Conservation (phyloP, 768 basidiomycete species). For the Psilocybe subaeruginosa region DNA sequence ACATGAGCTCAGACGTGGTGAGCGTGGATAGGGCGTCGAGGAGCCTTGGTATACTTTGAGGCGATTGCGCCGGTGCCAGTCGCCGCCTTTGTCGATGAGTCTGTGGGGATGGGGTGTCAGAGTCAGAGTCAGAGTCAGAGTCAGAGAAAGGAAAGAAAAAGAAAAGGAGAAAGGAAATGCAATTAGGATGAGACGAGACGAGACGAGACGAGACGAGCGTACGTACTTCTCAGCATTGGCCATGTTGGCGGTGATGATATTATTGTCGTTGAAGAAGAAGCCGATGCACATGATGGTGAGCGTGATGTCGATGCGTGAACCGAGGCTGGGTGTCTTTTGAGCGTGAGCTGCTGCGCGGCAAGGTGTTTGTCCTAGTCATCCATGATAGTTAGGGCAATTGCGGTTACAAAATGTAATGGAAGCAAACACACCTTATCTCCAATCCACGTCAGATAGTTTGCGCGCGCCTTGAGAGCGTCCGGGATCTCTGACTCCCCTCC, state of each 20-base stretch:
- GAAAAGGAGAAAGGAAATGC: too few species aligned
- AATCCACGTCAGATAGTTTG: slow-evolving; percentile 87
- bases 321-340: slow-evolving; percentile 90
- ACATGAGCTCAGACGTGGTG: slow-evolving; percentile 87
- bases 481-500: slow-evolving; percentile 94
- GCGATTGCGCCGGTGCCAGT: slow-evolving; percentile 97
- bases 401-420: background rate
- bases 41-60: slow-evolving; percentile 94
- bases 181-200: background rate
- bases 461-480: slow-evolving; percentile 82
- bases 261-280: slow-evolving; percentile 75
- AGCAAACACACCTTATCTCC: slow-evolving; percentile 66
- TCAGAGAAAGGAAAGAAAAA: slow-evolving; percentile 44
- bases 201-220: slow-evolving; percentile 36
- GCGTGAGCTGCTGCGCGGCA: slow-evolving; percentile 78
- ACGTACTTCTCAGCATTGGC: slow-evolving; percentile 81
- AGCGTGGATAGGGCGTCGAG: slow-evolving; percentile 94
- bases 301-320: slow-evolving; percentile 91
- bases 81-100: slow-evolving; percentile 92
- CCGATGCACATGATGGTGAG: slow-evolving; percentile 88
- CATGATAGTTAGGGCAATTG: background rate
- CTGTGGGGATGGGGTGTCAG: slow-evolving; percentile 36
- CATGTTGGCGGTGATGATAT: slow-evolving; percentile 71
- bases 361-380: slow-evolving; percentile 70
- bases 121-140: too few species aligned